Evolutionary conservation across 768 basidiomycete genomes (phyloP).

Genomic region (Suillus paluster): DNA sequence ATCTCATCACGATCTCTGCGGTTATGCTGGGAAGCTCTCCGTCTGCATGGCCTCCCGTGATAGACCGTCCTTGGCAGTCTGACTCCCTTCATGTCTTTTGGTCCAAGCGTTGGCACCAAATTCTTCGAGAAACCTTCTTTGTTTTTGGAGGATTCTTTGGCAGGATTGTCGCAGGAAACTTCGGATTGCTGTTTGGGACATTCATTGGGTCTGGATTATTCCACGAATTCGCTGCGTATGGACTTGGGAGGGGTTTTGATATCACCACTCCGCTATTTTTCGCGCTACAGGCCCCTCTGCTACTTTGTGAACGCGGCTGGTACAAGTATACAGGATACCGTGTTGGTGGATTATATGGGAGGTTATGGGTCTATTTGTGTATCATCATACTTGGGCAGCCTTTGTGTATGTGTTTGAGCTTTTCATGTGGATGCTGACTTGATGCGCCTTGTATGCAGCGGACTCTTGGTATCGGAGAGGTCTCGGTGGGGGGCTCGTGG

Average conservation of each 20-base stretch:
- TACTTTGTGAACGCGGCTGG: constrained; percentile 69
- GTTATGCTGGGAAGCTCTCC: constrained; percentile 60
- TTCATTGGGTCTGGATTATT: constrained; percentile 79
- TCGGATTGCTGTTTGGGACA: constrained; percentile 71
- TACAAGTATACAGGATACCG: constrained; percentile 56
- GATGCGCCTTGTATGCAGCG: constrained; percentile 41
- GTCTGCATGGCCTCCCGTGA: constrained; percentile 71
- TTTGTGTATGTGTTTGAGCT: constrained; percentile 51
- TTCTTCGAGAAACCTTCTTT: constrained; percentile 72
- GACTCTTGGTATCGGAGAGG: constrained; percentile 77
- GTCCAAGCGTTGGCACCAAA: constrained; percentile 80
- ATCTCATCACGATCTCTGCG: constrained; percentile 61
- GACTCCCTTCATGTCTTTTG: constrained; percentile 76
- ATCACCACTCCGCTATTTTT: constrained; percentile 66
- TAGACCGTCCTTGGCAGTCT: constrained; percentile 69
- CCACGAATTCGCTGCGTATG: constrained; percentile 71
- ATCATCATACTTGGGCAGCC: constrained; percentile 67
- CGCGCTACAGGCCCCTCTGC: constrained; percentile 60
- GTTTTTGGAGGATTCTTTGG: constrained; percentile 73
- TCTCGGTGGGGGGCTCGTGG: constrained; percentile 66
- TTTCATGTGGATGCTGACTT: not conserved
- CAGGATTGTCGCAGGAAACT: constrained; percentile 51
- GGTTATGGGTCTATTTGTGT: constrained; percentile 70
- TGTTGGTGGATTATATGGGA: constrained; percentile 63
- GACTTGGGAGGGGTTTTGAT: constrained; percentile 65